Conservation (phyloP, 2,329 filamentous ascomycete genomes). For the Alternaria conjuncta region DNA sequence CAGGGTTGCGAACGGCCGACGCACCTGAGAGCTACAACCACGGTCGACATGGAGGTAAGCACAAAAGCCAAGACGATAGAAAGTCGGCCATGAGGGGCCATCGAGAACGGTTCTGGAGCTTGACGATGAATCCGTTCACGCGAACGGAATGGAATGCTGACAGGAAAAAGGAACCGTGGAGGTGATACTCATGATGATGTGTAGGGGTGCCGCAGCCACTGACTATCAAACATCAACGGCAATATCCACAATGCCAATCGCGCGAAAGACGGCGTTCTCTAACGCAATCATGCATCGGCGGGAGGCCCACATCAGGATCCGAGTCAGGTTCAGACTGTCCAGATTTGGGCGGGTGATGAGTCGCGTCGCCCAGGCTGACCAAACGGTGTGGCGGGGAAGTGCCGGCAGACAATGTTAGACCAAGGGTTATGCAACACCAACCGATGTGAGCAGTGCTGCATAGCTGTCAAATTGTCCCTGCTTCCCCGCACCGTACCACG, state of each 20-base stretch:
- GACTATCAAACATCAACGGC: constrained; percentile 10
- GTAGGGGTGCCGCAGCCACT: constrained; percentile 1
- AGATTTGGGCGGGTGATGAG: constrained; percentile 6
- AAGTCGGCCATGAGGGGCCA: constrained; percentile 33
- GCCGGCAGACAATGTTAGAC: background rate
- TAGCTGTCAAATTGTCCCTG: background rate
- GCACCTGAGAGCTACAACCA: constrained; percentile 39
- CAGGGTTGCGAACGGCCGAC: background rate
- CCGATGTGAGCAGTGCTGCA: constrained; percentile 2
- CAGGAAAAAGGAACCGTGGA: background rate
- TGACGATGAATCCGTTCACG: background rate
- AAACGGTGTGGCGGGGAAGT: background rate
- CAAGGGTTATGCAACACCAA: background rate
- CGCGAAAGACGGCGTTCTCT: constrained; percentile 10
- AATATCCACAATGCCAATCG: constrained; percentile 1
- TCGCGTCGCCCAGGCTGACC: background rate
- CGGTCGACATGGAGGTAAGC: constrained; percentile 36
- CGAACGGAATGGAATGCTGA: background rate
- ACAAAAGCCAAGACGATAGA: constrained; percentile 32
- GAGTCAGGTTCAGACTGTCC: constrained; percentile 23
- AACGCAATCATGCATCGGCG: constrained; percentile 13
- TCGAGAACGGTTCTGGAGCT: background rate
- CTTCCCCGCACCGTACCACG: constrained; percentile 16
- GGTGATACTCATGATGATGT: background rate
- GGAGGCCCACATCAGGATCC: constrained; percentile 15